Evolutionary conservation across 345 rosid genomes (phyloP).

Genomic region (Brassica incana): DNA sequence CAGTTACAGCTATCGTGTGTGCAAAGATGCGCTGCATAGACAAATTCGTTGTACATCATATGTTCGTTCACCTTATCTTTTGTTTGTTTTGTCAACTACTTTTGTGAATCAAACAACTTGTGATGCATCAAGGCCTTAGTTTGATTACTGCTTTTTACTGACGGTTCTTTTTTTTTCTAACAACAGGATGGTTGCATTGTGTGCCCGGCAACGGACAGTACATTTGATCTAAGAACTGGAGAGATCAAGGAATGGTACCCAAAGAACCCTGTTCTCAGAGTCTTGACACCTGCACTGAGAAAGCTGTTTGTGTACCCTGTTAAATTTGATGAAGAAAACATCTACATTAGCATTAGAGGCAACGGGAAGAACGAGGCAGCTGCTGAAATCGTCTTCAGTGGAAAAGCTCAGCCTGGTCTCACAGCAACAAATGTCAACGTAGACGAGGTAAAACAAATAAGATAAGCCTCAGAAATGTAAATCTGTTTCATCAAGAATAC

Average conservation of each 20-base stretch:
- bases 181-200: constrained; percentile 87
- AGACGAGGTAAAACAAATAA: constrained; percentile 62
- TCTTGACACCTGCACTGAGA: constrained; percentile 77
- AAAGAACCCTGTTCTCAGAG: constrained; percentile 83
- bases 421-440: constrained; percentile 86
- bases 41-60: not conserved
- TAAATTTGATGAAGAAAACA: constrained; percentile 76
- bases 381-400: constrained; percentile 87
- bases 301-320: constrained; percentile 66
- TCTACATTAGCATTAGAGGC: constrained; percentile 64
- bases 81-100: not conserved
- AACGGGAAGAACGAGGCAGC: constrained; percentile 55
- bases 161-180: not conserved
- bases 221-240: constrained; percentile 76
- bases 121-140: not conserved
- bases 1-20: not conserved
- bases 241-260: constrained; percentile 90
- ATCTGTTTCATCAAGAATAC: not conserved
- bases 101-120: no score
- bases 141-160: not conserved
- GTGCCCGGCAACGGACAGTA: constrained; percentile 90
- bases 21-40: not conserved
- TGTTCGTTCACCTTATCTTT: no score
- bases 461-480: not conserved
- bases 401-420: constrained; percentile 87